Conservation (phyloP, 345 rosid species). For the Syzygium aqueum region DNA sequence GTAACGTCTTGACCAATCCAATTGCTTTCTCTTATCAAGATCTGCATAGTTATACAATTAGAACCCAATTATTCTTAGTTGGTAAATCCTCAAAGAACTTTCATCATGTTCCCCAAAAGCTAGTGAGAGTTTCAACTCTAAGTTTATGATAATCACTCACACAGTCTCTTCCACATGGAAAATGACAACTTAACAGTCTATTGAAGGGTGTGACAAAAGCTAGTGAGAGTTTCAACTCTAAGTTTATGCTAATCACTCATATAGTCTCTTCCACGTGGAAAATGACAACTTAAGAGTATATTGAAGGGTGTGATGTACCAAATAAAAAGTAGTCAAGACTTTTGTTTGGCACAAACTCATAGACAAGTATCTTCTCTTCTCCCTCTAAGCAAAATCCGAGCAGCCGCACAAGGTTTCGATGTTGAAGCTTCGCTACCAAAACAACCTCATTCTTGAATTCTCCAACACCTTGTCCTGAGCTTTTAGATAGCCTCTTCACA, state of each 20-base stretch:
- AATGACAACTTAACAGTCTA: neutral
- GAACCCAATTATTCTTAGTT: too few relatives aligned
- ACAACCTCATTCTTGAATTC: slow-evolving; percentile 33
- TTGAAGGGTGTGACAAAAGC: neutral
- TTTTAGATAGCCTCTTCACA: slow-evolving; percentile 9
- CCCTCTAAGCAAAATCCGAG: slow-evolving; percentile 36
- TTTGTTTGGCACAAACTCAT: slow-evolving; percentile 36
- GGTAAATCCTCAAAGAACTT: neutral
- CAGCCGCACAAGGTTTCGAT: slow-evolving; percentile 39
- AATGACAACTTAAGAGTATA: neutral
- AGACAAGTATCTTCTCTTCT: slow-evolving; percentile 37
- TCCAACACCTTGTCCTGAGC: neutral
- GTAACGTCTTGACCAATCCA: slow-evolving; percentile 14
- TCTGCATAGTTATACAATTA: neutral
- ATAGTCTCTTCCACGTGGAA: neutral
- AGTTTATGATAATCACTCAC: neutral
- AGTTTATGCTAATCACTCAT: neutral
- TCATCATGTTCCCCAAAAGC: neutral
- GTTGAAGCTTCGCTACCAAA: slow-evolving; percentile 42
- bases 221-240: slow-evolving; percentile 2
- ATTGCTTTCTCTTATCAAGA: neutral
- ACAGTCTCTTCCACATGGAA: neutral
- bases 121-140: slow-evolving; percentile 2
- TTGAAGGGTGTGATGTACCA: neutral
- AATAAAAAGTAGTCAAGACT: slow-evolving; percentile 34